Evolutionary conservation across 768 basidiomycete species (phyloP), one percentile per base, ranked within the genome.

Genomic region (Tricholoma saponaceum): DNA sequence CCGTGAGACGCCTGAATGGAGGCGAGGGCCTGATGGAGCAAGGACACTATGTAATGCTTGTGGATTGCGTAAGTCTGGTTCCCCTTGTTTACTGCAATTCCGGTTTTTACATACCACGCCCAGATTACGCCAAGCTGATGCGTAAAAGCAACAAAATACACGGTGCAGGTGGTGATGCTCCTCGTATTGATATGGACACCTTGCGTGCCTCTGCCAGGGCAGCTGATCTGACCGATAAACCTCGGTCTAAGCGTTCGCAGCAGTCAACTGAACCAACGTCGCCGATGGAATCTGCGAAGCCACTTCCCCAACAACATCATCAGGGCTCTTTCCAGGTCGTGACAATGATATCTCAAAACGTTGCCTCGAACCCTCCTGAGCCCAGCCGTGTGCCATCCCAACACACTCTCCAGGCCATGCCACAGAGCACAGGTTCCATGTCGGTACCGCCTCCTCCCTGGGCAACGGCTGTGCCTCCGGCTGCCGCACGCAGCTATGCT

Each of bases 1-100:
- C 56, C 79, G 87, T 58, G 90, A 92, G 68, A 92, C 90, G 4
- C 90, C 90, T n/a, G 90, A 92, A 69, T 92, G 90, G 90, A 73
- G 90, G 54, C 81, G 90, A 23, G 90, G 90, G 14, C 90, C 90
- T 2, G 90, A 92, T 66, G 90, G 90, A 4, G 90, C 90, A 23
- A 75, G 90, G 66, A 92, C 90, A 7, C 68, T 92, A 64, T 92
- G 90, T 67, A 92, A 92, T 68, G 90, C 90, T 43, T 92, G 90
- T 72, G 90, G 90, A 30, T 72, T 92, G 63, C 90, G 90, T 92
- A 69, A 68, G 87, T 84, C 30, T 28, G 8, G 41, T 53, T 54
- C 51, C 56, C 43, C 14, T 28, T 58, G 32, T 57, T 28, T 52
- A 28, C n/a, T 44, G 5, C 8, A 2, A 28, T n/a, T n/a, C n/a